These are phyloP conservation scores for Colletotrichum sp. DNA, from an alignment of 2,329 filamentous ascomycete species.

Conservation along the genomic window DNA sequence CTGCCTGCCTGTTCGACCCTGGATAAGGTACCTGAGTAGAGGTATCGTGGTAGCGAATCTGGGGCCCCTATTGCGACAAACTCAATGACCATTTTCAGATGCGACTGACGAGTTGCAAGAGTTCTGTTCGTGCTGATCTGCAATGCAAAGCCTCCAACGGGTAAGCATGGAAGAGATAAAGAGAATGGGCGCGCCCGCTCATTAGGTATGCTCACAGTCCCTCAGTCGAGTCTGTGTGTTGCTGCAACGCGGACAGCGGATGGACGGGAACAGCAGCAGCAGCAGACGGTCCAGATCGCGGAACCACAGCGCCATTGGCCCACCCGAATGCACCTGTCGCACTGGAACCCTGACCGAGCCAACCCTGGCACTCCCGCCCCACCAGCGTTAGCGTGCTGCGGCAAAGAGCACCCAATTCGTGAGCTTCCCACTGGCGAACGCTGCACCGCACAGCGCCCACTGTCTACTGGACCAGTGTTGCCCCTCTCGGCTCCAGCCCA, in stretches of 20 bases:
- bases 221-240: neutral
- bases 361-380: neutral
- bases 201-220: neutral
- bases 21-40: neutral
- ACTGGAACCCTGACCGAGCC: neutral
- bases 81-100: neutral
- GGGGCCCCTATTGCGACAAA: neutral
- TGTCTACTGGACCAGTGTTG: neutral
- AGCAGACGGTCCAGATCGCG: neutral
- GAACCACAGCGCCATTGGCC: neutral
- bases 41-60: neutral
- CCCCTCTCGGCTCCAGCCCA: conserved; percentile 9
- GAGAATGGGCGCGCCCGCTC: neutral
- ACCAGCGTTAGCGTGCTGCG: neutral
- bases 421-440: neutral
- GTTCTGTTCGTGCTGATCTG: neutral
- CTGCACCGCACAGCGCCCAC: neutral
- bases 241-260: neutral
- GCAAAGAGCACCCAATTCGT: neutral
- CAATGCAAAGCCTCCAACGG: neutral
- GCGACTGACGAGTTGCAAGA: neutral
- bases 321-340: neutral
- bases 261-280: neutral
- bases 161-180: neutral
- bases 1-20: neutral